These are phyloP conservation scores for Melastoma candidum DNA, from an alignment of 441 rosid species.

Conservation along the genomic window DNA sequence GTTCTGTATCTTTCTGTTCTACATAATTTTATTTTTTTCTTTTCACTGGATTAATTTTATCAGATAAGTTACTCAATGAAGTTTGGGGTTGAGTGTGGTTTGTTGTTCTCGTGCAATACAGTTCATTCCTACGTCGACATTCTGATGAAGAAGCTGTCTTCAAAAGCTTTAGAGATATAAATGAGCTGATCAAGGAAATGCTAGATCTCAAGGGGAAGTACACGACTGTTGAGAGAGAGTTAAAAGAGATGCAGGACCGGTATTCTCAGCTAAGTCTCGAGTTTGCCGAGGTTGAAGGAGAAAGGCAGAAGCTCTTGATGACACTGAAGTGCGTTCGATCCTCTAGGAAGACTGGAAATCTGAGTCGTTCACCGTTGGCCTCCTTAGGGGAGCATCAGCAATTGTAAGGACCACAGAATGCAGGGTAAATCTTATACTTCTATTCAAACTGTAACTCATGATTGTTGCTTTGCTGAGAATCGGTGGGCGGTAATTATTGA, in stretches of 20 bases:
- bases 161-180: conserved; percentile 93
- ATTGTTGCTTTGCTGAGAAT: too few relatives aligned
- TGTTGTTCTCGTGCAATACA: conserved; percentile 17
- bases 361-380: conserved; percentile 43
- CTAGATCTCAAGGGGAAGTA: conserved; percentile 69
- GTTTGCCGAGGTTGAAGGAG: conserved; percentile 83
- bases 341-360: conserved; percentile 41
- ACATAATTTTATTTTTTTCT: not conserved
- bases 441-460: not conserved
- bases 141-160: conserved; percentile 78
- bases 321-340: conserved; percentile 80
- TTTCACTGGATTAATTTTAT: not conserved
- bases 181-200: conserved; percentile 82
- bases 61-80: not conserved
- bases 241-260: conserved; percentile 72
- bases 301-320: conserved; percentile 78
- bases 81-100: not conserved
- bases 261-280: conserved; percentile 74
- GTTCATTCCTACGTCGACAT: conserved; percentile 86
- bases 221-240: conserved; percentile 50
- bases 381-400: conserved; percentile 34
- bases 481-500: too few relatives aligned
- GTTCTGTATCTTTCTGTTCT: too few relatives aligned
- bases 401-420: conserved; percentile 3
- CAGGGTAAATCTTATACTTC: not conserved